Base-by-base conservation (phyloP, 441 rosid genomes). In the Codiaeum variegatum region DNA sequence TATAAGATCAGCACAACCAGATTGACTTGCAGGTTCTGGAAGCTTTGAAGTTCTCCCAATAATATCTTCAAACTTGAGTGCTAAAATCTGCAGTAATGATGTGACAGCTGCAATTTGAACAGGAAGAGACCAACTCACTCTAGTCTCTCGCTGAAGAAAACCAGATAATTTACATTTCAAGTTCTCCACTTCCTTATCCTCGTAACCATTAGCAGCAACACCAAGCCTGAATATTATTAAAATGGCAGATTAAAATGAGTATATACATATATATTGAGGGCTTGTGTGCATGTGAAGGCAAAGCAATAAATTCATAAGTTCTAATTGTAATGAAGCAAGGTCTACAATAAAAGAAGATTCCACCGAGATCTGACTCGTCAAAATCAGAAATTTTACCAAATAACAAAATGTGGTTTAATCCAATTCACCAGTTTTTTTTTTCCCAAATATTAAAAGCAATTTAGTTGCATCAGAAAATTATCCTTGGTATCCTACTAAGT, bases 21-120 rank as follows among this genome's bases (percentile, higher is more conserved):
- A 77, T 52, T 75, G 84, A 76, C 83, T 58, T 61, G 74, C 69
- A 66, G 62, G n/a, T 47, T 66, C 79, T 59, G 82, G 77, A 73
- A 38, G 55, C 59, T 78, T 61, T 60, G 21, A 44, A 71, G 79
- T 73, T 69, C 75, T 62, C 75, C 74, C 76, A 15, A 83, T 68
- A 44, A 75, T 72, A 46, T 65, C 69, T 55, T 83, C 68, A 58
- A 83, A 77, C 66, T 82, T 80, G 0, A 81, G 69, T 29, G 84
- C 36, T 21, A 78, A 36, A 75, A 91, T 87, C 75, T 75, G 77
- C 65, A 88, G 75, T 81, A 88, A 78, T 75, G 96, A 83, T 67
- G 76, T 69, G 44, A 83, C 72, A 2, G 81, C 71, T 0, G 92
- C 89, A 69, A 89, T 77, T 82, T 91, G 96, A 24, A 89, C 80